phyloP scores from a whole-genome alignment of 169 alveolate genomes.

The Eimeria acervulina region DNA sequence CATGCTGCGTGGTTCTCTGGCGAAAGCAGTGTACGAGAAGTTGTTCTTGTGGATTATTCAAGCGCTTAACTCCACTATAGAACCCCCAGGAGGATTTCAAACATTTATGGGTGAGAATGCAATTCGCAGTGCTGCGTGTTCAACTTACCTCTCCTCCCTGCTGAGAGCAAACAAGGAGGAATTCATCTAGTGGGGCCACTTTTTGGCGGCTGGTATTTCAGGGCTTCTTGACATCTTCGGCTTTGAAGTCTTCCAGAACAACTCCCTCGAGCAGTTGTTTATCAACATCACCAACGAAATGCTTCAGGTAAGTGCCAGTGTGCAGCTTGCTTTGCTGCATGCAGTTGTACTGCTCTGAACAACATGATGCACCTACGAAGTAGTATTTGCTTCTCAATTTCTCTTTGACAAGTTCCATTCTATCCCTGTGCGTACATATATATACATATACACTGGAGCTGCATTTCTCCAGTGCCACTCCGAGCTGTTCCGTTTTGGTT shows the following conservation, averaged over 20 bases:
- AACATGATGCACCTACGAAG: neutral
- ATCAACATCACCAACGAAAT: slow-evolving; percentile 99
- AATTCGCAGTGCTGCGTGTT: neutral
- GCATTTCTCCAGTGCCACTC: neutral
- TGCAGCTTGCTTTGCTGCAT: neutral
- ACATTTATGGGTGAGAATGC: slow-evolving; percentile 93
- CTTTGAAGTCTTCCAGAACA: slow-evolving; percentile 97
- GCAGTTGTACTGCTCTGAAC: neutral
- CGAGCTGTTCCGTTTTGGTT: neutral
- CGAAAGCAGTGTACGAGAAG: slow-evolving; percentile 97
- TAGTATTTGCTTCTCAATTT: neutral
- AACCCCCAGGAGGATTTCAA: slow-evolving; percentile 92
- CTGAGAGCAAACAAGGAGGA: neutral
- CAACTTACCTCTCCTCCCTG: neutral
- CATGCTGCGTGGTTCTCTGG: slow-evolving; percentile 94
- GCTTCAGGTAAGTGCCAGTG: slow-evolving; percentile 89
- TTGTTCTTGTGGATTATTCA: slow-evolving; percentile 97
- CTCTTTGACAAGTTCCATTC: neutral
- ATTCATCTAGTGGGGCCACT: neutral
- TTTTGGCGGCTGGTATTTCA: slow-evolving; percentile 77
- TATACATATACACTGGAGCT: neutral
- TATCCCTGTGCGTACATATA: neutral
- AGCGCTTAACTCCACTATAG: slow-evolving; percentile 95
- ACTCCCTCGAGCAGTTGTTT: slow-evolving; percentile 97
- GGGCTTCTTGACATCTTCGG: slow-evolving; percentile 99